Evolutionary conservation across 2,329 filamentous ascomycete genomes (phyloP).

Genomic region (Ascochyta koolunga): DNA sequence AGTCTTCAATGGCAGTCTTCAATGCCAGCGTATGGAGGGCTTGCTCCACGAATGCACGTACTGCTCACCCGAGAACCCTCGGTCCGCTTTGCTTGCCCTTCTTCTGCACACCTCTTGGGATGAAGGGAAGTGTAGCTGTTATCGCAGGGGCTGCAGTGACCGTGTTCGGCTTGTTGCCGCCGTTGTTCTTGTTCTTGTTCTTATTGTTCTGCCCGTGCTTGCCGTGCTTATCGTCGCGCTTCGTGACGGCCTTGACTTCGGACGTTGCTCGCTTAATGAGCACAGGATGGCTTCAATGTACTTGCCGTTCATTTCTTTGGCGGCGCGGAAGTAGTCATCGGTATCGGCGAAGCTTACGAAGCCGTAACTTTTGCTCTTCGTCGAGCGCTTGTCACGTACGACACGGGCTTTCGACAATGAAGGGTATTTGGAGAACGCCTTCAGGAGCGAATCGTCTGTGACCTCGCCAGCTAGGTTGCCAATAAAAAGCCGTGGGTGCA

Average conservation of each 20-base stretch:
- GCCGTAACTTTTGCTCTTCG: slow-evolving; percentile 94
- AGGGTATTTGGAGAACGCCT: slow-evolving; percentile 87
- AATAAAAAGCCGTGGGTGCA: slow-evolving; percentile 92
- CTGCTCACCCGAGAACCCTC: slow-evolving; percentile 35
- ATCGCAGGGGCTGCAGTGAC: slow-evolving; percentile 16
- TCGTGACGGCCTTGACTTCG: slow-evolving; percentile 80
- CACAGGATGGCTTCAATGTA: slow-evolving; percentile 98
- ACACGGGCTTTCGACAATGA: slow-evolving; percentile 93
- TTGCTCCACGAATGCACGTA: not conserved
- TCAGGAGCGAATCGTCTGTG: slow-evolving; percentile 92
- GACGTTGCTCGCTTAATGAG: slow-evolving; percentile 86
- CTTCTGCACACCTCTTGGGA: slow-evolving; percentile 39
- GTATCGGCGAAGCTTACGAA: slow-evolving; percentile 96
- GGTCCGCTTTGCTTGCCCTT: slow-evolving; percentile 39
- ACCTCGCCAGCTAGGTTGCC: slow-evolving; percentile 97
- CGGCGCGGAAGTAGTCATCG: slow-evolving; percentile 95
- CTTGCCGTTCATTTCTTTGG: slow-evolving; percentile 98
- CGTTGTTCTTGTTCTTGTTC: slow-evolving; percentile 52
- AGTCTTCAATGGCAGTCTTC: no score
- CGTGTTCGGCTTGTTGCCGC: slow-evolving; percentile 21
- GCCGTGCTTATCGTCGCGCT: slow-evolving; percentile 51
- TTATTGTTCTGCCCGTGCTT: slow-evolving; percentile 45
- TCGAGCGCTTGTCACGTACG: slow-evolving; percentile 92
- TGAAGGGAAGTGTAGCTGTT: slow-evolving; percentile 29
- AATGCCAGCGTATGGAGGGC: no score